A percentile compares a stretch with the other conserved stretches of the same genome.
phyloP scores from a whole-genome alignment of 208 protist species.

The Wallacemonas collosoma region DNA sequence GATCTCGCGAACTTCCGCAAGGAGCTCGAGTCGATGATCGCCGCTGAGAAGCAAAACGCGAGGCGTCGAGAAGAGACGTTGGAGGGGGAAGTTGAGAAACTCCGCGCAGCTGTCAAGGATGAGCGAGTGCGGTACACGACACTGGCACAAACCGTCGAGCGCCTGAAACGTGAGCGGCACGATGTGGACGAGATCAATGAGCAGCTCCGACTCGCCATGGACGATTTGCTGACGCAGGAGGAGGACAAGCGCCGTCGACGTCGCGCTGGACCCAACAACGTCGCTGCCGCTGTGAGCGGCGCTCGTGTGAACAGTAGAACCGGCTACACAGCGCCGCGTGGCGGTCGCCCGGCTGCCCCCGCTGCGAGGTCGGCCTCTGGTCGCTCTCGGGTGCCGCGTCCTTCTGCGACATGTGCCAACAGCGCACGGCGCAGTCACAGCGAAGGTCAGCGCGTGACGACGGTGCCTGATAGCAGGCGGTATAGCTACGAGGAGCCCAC shows the following conservation, averaged over 20 bases:
- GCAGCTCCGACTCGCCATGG: constrained; percentile 70
- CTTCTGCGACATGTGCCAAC: no score
- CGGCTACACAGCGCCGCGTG: not conserved
- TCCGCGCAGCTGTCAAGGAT: constrained; percentile 60
- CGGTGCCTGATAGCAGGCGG: constrained; percentile 13
- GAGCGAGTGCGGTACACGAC: constrained; percentile 51
- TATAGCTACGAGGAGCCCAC: constrained; percentile 80
- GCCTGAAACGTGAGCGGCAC: constrained; percentile 65
- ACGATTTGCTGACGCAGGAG: constrained; percentile 46
- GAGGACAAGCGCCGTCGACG: constrained; percentile 12
- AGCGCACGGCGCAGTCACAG: constrained; percentile 8
- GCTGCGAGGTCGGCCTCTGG: no score
- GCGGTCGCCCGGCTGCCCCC: no score
- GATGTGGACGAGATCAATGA: constrained; percentile 60
- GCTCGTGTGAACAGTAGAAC: not conserved
- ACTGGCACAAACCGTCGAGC: constrained; percentile 52
- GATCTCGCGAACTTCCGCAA: constrained; percentile 64
- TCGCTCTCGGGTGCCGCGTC: no score
- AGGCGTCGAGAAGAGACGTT: constrained; percentile 64
- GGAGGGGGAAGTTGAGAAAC: constrained; percentile 50
- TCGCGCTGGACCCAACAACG: not conserved
- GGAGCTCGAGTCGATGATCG: constrained; percentile 82
- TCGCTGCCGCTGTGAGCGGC: not conserved
- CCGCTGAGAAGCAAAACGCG: constrained; percentile 58
- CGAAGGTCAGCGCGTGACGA: not conserved